Base-by-base conservation (phyloP, 2,329 filamentous ascomycete species). In the Colletotrichum tropicicola region DNA sequence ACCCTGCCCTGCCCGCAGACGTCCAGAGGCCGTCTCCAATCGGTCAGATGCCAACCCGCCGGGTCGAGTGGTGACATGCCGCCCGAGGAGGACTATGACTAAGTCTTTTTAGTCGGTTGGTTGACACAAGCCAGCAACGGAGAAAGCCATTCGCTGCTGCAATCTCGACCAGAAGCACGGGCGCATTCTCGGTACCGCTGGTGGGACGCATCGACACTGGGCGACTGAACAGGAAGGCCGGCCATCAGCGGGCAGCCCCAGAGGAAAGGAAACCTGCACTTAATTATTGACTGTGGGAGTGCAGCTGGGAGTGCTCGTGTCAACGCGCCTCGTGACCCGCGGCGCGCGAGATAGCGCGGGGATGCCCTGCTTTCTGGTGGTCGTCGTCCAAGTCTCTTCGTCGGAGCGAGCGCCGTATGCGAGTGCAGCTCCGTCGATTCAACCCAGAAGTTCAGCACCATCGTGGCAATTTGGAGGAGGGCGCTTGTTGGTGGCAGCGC, bases 291-390 rank as follows among this genome's bases (percentile, higher is more conserved):
- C 23, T 19, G 47, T 37, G 47, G 30, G 45, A 59, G 17, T 59
- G 59, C 59, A 59, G 52, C 35, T 52, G 28, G 41, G 41, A 30
- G 45, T 21, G 48, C n/a, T 56, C 47, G 27, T 49, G 47, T 21
- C 12, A 35, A 28, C n/a, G 19, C 28, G 17, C 4, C 5, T 60
- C 30, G 47, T 32, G 15, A 19, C 44, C 28, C 43, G 48, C 55
- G 48, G 53, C 48, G 32, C 27, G 39, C 41, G 43, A 59, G 25
- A 47, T 53, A 60, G 23, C 9, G 12, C 41, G 9, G 17, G 48
- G 27, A 43, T 48, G 35, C 41, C 48, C 41, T 15, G 41, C 32
- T 35, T n/a, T 37, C 25, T 13, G 8, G 12, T 6, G n/a, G 12
- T 56, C 19, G 19, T 35, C 13, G 9, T 25, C 15, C 9, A 37